Evolutionary conservation across 768 basidiomycete genomes (phyloP).

Genomic region (Asterophora lycoperdoides): DNA sequence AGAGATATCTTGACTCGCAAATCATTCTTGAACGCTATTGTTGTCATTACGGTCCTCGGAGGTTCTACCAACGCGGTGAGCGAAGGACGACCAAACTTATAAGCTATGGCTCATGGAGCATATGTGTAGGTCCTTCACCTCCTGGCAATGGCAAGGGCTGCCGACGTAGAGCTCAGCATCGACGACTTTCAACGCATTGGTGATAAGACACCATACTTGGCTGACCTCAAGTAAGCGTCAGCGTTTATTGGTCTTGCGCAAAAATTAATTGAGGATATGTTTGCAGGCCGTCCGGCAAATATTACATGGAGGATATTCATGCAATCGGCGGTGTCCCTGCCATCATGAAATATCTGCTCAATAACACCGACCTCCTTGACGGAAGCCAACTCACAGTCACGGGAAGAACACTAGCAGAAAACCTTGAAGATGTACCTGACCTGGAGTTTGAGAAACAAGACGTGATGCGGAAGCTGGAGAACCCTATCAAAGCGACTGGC

Average conservation of each 20-base stretch:
- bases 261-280: background rate
- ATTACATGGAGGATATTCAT: conserved; percentile 90
- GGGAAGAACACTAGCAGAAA: conserved; percentile 85
- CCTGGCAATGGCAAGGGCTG: conserved; percentile 80
- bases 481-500: conserved; percentile 84
- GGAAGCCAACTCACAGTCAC: conserved; percentile 86
- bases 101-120: background rate
- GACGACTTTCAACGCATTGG: conserved; percentile 85
- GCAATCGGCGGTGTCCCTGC: conserved; percentile 82
- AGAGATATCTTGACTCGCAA: conserved; percentile 44
- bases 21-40: conserved; percentile 79
- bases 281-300: conserved; percentile 66
- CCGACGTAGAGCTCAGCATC: conserved; percentile 64
- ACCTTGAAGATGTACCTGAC: conserved; percentile 73
- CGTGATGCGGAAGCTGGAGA: conserved; percentile 62
- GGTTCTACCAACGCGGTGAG: conserved; percentile 85
- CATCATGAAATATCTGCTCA: conserved; percentile 77
- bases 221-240: conserved; percentile 65
- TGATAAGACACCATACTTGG: conserved; percentile 77
- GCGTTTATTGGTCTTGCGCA: background rate
- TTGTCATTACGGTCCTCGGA: conserved; percentile 73
- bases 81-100: background rate
- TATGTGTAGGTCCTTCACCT: conserved; percentile 67
- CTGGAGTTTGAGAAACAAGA: conserved; percentile 71
- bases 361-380: conserved; percentile 74